Conservation (phyloP, 2,329 filamentous ascomycete species). For the Blumeriella jaapii region DNA sequence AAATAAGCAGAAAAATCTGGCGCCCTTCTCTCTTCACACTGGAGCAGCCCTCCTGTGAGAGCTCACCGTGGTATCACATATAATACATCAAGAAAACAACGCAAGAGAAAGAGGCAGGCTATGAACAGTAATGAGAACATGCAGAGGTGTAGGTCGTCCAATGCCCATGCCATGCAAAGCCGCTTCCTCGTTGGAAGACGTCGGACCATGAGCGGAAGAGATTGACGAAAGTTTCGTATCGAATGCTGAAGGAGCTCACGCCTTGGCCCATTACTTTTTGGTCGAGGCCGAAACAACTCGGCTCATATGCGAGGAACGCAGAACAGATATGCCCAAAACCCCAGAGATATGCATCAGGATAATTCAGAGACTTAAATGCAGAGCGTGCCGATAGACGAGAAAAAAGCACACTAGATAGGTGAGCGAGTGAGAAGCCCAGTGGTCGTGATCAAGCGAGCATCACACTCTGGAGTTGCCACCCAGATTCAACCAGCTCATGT, state of each 20-base stretch:
- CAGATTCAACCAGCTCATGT: slow-evolving; percentile 76
- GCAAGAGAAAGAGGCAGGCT: background rate
- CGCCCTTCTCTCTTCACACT: no score
- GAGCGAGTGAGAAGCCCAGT: slow-evolving; percentile 5
- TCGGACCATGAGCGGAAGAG: no score
- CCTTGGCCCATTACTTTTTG: background rate
- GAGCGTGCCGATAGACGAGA: slow-evolving; percentile 11
- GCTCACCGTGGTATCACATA: slow-evolving; percentile 4
- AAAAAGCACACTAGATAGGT: slow-evolving; percentile 7
- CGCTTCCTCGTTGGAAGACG: no score
- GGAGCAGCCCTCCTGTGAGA: slow-evolving; percentile 1
- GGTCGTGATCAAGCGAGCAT: slow-evolving; percentile 3
- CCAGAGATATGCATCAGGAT: slow-evolving; percentile 8
- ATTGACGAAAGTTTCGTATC: no score
- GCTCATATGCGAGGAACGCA: slow-evolving; percentile 1
- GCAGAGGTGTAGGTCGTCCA: background rate
- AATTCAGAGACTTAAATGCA: slow-evolving; percentile 7
- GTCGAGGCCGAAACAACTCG: background rate
- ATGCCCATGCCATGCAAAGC: no score
- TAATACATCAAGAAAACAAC: slow-evolving; percentile 4
- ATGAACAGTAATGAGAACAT: background rate
- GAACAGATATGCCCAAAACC: slow-evolving; percentile 4
- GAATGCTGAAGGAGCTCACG: slow-evolving; percentile 3
- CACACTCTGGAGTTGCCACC: slow-evolving; percentile 29
- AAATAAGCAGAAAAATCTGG: no score